Conservation (phyloP, 176 grass and related monocot species). For the Triticum dicoccoides region DNA sequence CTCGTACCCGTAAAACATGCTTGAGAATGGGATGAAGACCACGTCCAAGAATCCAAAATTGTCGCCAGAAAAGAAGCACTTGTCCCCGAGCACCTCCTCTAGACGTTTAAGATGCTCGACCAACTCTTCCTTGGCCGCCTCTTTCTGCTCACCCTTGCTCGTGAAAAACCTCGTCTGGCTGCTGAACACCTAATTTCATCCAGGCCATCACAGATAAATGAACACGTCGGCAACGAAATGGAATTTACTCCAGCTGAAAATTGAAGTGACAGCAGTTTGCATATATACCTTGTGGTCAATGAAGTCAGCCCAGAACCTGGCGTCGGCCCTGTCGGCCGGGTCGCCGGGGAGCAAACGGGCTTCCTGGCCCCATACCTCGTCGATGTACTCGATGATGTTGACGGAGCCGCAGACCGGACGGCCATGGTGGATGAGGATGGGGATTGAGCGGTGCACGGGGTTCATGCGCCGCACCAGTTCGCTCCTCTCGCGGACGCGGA, state of each 20-base stretch:
- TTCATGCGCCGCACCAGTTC: constrained; percentile 32
- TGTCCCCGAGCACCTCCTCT: constrained; percentile 33
- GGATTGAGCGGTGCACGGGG: constrained; percentile 6
- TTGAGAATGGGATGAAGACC: constrained; percentile 24
- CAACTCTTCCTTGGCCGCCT: constrained; percentile 19
- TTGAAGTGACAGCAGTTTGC: too few species aligned
- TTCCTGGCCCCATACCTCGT: neutral
- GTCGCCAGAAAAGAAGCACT: constrained; percentile 21
- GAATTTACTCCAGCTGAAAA: neutral
- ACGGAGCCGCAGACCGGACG: constrained; percentile 13
- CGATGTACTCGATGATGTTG: constrained; percentile 46
- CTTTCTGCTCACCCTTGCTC: constrained; percentile 29
- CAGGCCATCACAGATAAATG: neutral
- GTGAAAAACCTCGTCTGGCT: constrained; percentile 30
- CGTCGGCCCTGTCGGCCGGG: neutral
- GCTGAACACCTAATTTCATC: constrained; percentile 22
- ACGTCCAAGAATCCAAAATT: constrained; percentile 35
- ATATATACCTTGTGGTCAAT: constrained; percentile 30
- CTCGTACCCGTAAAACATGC: constrained; percentile 40
- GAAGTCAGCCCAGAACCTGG: constrained; percentile 37
- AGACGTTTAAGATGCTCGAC: constrained; percentile 6
- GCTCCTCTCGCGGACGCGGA: neutral
- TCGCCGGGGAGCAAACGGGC: neutral
- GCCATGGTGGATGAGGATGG: constrained; percentile 25
- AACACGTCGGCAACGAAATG: neutral